A percentile compares a stretch with the other conserved stretches of the same genome.
phyloP scores from a whole-genome alignment of 2,329 filamentous ascomycete genomes.

The Xylariaceae sp. region DNA sequence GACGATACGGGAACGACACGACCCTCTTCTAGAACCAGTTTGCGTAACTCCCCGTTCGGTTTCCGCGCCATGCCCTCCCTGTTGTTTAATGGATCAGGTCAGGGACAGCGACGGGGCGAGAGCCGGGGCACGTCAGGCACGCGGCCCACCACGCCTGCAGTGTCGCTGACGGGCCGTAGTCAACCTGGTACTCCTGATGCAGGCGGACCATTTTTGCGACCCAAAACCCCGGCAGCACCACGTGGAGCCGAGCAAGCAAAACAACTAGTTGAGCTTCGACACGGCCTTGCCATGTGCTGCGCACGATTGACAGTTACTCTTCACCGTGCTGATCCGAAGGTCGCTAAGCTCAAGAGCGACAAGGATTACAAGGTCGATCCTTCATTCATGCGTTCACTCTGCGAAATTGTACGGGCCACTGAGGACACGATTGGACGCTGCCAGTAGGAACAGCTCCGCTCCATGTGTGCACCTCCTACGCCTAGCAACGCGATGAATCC shows the following conservation, averaged over 20 bases:
- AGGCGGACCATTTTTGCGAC: constrained; percentile 6
- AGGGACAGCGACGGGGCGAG: constrained; percentile 11
- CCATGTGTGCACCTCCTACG: background rate
- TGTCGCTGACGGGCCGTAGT: background rate
- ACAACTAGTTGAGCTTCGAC: constrained; percentile 39
- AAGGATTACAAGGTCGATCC: constrained; percentile 26
- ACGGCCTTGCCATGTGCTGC: constrained; percentile 48
- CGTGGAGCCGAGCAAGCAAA: constrained; percentile 16
- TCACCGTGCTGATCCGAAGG: constrained; percentile 20
- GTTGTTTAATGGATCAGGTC: constrained; percentile 10
- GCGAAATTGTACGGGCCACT: constrained; percentile 34
- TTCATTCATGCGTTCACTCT: constrained; percentile 34
- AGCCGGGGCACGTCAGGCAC: background rate
- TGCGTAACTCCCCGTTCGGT: constrained; percentile 10
- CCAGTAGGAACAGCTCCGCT: constrained; percentile 1
- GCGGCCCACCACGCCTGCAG: background rate
- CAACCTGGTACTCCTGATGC: constrained; percentile 4
- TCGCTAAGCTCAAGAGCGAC: background rate
- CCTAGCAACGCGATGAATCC: background rate
- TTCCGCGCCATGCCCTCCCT: constrained; percentile 9
- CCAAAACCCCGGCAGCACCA: constrained; percentile 14
- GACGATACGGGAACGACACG: constrained; percentile 10
- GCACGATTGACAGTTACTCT: constrained; percentile 47
- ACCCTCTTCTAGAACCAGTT: constrained; percentile 17
- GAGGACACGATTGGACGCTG: constrained; percentile 31